Evolutionary conservation across 1,139 yeast species (phyloP).

Genomic region (Candida freyschussii): DNA sequence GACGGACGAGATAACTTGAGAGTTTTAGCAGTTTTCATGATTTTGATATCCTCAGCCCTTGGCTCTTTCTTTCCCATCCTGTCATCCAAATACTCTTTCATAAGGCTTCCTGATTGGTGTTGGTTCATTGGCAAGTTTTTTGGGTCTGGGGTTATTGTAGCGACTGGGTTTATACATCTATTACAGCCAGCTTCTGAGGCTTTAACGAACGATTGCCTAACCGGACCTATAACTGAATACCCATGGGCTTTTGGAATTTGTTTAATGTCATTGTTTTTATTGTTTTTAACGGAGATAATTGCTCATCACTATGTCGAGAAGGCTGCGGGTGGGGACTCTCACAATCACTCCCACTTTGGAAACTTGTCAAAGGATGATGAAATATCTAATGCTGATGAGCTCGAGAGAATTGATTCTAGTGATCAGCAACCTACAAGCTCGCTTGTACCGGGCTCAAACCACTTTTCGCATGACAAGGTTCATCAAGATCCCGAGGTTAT

Average conservation of each 20-base stretch:
- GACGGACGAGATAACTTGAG: conserved; percentile 46
- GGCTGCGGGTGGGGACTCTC: conserved; percentile 33
- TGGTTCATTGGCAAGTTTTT: conserved; percentile 78
- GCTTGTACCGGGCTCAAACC: conserved; percentile 30
- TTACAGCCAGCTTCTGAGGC: conserved; percentile 71
- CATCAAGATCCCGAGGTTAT: conserved; percentile 51
- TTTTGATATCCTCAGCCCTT: conserved; percentile 48
- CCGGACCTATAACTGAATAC: conserved; percentile 44
- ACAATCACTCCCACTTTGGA: conserved; percentile 52
- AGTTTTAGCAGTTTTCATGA: conserved; percentile 58
- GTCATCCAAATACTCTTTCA: conserved; percentile 48
- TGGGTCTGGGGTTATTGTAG: conserved; percentile 89
- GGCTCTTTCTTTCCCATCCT: conserved; percentile 61
- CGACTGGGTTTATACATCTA: conserved; percentile 84
- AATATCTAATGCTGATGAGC: conserved; percentile 3
- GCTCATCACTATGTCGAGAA: conserved; percentile 43
- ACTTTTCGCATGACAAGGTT: conserved; percentile 43
- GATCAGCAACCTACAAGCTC: conserved; percentile 1
- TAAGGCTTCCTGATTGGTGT: conserved; percentile 53
- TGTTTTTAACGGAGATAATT: conserved; percentile 53
- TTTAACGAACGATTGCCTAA: conserved; percentile 48
- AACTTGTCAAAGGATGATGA: conserved; percentile 8
- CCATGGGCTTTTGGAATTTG: conserved; percentile 67
- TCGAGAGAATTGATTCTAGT: conserved; percentile 6
- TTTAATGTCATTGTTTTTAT: conserved; percentile 44